Evolutionary conservation across 805 yeast species (phyloP), one percentile per base, ranked within the genome.

Genomic region (Gaillardinia entomophila): DNA sequence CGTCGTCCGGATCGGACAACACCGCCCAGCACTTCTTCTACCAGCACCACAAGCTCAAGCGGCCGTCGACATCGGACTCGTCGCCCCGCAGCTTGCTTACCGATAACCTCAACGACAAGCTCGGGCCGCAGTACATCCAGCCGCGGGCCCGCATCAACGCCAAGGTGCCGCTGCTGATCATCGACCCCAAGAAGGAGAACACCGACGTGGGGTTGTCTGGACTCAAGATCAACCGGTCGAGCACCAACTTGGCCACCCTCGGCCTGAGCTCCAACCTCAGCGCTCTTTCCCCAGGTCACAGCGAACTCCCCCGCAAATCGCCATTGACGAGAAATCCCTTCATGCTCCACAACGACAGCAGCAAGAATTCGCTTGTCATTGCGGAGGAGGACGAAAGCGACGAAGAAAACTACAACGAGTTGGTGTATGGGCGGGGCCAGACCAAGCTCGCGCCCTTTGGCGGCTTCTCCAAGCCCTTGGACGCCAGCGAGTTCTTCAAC

Each of bases 381-480:
- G 51, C 54, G 6, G 66, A 60, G 26, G 63, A 47, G 24, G 54
- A 49, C n/a, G 57, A 47, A 6, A 40, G 37, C 14, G 26, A 31
- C 24, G 38, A 51, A 17, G 57, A 48, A 18, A 43, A 48, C 29
- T 55, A 48, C 38, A 53, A 52, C 35, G 57, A 54, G 29, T 34
- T 56, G 44, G 37, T 44, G 13, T 48, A 50, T 37, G 57, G 60
- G 15, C 40, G 57, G 38, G 38, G 47, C 1, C 48, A 50, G 23
- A 38, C 30, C 43, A 75, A 61, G 35, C 57, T 75, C 35, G 70
- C 79, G 2, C 82, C 81, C 1, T 83, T 72, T 56, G 90, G 92
- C 5, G 94, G 94, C 1, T 80, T 75, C 45, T 80, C 90, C 0
- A 72, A 68, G 35, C 79, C 81, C 16, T 61, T 76, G 29, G 68